Conservation (phyloP, 768 basidiomycete genomes). For the Suillus occidentalis region DNA sequence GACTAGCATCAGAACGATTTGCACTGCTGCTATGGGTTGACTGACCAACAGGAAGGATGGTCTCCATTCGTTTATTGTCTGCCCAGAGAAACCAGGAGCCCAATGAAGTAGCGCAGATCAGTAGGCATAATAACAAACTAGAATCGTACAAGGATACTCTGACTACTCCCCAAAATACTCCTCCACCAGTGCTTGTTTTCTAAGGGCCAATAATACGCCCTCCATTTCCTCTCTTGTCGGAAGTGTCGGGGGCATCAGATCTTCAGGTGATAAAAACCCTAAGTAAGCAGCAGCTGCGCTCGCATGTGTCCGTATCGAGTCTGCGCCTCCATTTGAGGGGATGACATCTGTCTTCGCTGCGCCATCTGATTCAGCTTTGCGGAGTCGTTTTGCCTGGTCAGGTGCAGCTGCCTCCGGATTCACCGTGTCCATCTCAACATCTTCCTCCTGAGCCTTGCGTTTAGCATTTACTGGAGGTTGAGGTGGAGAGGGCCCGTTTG, state of each 20-base stretch:
- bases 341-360: background rate
- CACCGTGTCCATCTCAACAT: background rate
- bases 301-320: conserved; percentile 36
- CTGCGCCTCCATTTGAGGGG: conserved; percentile 17
- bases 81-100: background rate
- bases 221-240: conserved; percentile 82
- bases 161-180: conserved; percentile 62
- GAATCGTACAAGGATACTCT: background rate
- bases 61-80: too few relatives aligned
- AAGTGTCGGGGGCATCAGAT: conserved; percentile 73
- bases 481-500: conserved; percentile 10
- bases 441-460: conserved; percentile 2
- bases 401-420: background rate
- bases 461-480: background rate
- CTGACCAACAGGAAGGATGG: background rate
- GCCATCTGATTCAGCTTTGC: background rate
- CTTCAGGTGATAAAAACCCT: conserved; percentile 70
- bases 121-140: background rate
- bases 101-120: background rate
- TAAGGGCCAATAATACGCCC: conserved; percentile 64
- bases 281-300: conserved; percentile 68
- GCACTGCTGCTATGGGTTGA: background rate
- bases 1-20: too few relatives aligned
- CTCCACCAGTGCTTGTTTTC: conserved; percentile 80
- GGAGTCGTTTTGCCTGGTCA: conserved; percentile 3